Base-by-base conservation (phyloP, 345 rosid species). In the Brassica nigra region DNA sequence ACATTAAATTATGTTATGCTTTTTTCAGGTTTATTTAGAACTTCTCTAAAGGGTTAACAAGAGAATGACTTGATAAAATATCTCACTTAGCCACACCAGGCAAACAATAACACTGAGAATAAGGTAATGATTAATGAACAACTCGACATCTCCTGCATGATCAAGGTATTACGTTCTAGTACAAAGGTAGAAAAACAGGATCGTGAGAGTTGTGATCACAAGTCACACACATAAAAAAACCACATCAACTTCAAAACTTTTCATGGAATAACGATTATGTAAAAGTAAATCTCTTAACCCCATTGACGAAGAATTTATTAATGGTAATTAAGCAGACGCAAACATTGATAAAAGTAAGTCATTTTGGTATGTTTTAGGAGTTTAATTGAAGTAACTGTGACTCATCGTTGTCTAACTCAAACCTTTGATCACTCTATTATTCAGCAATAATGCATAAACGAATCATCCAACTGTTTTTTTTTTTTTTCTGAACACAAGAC, bases 381-480 rank as follows among this genome's bases (percentile, higher is more conserved):
- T 44, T 44, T 44, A 44, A 11, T 44, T n/a, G 5, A 44, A 12
- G 54, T 42, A 42, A 42, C 49, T 8, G 49, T 10, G 8, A 42
- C 49, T 9, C 49, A 42, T 42, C 12, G 8, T 11, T 42, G 14
- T 42, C 49, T 42, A 42, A 42, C 49, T 3, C 49, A 42, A 42
- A 42, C 23, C 61, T 59, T 77, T 42, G 20, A 66, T 37, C 67
- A 55, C 72, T 36, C 10, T 7, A 4, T 15, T 47, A 72, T 66
- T 62, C 59, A 78, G 16, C 73, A 23, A 23, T 23, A 23, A 23
- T 23, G 27, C 27, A 23, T 23, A 23, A 23, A 23, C 27, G 27
- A 23, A 23, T 23, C 27, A 23, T 23, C 27, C 27, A 23, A 23
- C 27, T 23, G 27, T 23, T 23, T 23, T 23, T 23, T 23, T 23